phyloP scores from a whole-genome alignment of 2,329 filamentous ascomycete genomes.

The Macrophomina tecta region DNA sequence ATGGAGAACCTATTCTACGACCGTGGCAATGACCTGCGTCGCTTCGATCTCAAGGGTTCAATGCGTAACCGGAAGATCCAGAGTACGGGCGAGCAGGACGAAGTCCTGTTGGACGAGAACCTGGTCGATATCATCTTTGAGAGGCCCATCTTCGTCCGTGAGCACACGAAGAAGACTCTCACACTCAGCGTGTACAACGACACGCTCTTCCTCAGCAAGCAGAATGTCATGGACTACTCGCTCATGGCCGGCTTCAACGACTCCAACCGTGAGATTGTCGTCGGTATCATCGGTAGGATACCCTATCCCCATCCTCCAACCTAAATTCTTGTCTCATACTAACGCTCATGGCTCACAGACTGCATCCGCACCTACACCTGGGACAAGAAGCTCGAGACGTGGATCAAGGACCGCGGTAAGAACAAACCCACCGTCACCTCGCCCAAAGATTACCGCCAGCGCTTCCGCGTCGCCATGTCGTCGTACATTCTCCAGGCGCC shows the following conservation, averaged over 20 bases:
- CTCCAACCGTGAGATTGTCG: conserved; percentile 84
- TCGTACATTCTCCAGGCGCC: conserved; percentile 80
- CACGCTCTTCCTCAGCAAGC: conserved; percentile 89
- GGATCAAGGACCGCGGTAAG: conserved; percentile 97
- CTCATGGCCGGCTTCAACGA: conserved; percentile 99
- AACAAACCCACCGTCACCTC: conserved; percentile 92
- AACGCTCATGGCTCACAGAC: conserved; percentile 54
- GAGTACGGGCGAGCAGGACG: conserved; percentile 92
- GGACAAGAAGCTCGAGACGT: conserved; percentile 99
- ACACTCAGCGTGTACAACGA: conserved; percentile 96
- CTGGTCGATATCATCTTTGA: conserved; percentile 99
- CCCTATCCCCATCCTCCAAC: not conserved
- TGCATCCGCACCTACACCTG: conserved; percentile 98
- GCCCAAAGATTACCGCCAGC: conserved; percentile 95
- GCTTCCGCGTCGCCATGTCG: conserved; percentile 96
- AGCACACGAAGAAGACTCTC: conserved; percentile 94
- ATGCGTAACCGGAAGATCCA: conserved; percentile 99
- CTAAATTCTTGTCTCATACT: not conserved
- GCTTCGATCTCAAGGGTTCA: conserved; percentile 90
- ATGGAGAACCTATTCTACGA: conserved; percentile 99
- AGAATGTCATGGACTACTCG: conserved; percentile 99
- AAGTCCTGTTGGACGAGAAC: conserved; percentile 96
- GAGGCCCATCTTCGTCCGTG: conserved; percentile 89
- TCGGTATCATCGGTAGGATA: conserved; percentile 78
- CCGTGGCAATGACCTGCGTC: conserved; percentile 74